Evolutionary conservation across 2,329 filamentous ascomycete genomes (phyloP).

Genomic region (Apiospora sp.): DNA sequence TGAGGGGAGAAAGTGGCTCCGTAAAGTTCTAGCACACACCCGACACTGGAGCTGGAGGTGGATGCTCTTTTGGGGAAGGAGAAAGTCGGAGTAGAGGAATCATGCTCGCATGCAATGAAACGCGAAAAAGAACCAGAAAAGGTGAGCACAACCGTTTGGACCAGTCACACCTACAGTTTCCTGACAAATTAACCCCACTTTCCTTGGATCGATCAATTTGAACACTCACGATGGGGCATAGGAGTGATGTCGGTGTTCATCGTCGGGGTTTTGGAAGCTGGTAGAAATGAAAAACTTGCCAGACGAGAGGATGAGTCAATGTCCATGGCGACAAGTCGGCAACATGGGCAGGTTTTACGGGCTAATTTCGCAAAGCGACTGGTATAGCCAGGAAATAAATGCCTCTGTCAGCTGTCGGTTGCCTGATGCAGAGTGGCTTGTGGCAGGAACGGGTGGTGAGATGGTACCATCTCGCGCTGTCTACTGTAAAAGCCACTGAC

Average conservation of each 20-base stretch:
- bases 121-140: background rate
- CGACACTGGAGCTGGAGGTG: background rate
- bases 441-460: background rate
- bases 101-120: background rate
- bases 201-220: background rate
- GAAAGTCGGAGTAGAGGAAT: conserved; percentile 3
- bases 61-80: conserved; percentile 10
- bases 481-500: conserved; percentile 5
- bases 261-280: conserved; percentile 1
- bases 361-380: background rate
- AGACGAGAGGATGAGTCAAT: background rate
- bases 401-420: conserved; percentile 20
- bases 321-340: background rate
- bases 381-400: conserved; percentile 9
- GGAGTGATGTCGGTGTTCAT: background rate
- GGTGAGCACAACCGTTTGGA: background rate
- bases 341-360: conserved; percentile 9
- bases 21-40: background rate
- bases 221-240: background rate
- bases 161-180: conserved; percentile 10
- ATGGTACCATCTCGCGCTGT: conserved; percentile 6
- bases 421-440: conserved; percentile 19
- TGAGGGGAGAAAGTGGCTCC: background rate
- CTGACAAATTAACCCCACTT: background rate
- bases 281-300: background rate